Base-by-base conservation (phyloP, 805 yeast genomes). In the Candida ortonii region DNA sequence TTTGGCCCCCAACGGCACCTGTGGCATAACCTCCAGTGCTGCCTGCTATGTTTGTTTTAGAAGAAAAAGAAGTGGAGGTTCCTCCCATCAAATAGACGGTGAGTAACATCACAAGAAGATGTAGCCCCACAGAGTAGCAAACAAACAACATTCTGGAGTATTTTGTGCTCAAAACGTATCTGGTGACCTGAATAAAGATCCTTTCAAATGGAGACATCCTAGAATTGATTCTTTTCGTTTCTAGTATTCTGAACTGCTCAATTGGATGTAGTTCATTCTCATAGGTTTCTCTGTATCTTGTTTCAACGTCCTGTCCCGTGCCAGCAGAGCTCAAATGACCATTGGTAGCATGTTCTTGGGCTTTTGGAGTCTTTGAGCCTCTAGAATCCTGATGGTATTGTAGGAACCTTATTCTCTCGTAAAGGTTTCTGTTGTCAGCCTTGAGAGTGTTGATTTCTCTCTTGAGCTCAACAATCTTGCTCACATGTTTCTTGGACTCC, bases 261-360 rank as follows among this genome's bases (percentile, higher is more conserved):
- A 88, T 76, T 20, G 96, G 94, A 48, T 87, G 88, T 28, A 87
- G 63, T 30, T 80, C 80, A 33, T 81, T 79, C 48, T 87, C 95
- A 62, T 84, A 88, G 30, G 61, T 71, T 19, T 71, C 65, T 28
- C 74, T 75, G 54, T 83, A 81, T 46, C 71, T 71, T 20, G 70
- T 68, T 49, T 84, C 94, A 9, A 76, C 53, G 48, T 58, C 53
- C 17, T 46, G 52, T 34, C 49, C 41, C 13, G 31, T 34, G 3
- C 46, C 34, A 8, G 33, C 38, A 22, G 31, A 36, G 10, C 21
- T 15, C 22, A 21, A 15, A 20, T 15, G 20, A 4, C 20, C 20
- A 5, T 10, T 22, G 18, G 16, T 33, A 25, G 41, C 41, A 60
- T n/a, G n/a, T n/a, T n/a, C n/a, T n/a, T n/a, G n/a, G n/a, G n/a